phyloP scores from a whole-genome alignment of 2,329 filamentous ascomycete species.

The Rhynchosporium secalis region DNA sequence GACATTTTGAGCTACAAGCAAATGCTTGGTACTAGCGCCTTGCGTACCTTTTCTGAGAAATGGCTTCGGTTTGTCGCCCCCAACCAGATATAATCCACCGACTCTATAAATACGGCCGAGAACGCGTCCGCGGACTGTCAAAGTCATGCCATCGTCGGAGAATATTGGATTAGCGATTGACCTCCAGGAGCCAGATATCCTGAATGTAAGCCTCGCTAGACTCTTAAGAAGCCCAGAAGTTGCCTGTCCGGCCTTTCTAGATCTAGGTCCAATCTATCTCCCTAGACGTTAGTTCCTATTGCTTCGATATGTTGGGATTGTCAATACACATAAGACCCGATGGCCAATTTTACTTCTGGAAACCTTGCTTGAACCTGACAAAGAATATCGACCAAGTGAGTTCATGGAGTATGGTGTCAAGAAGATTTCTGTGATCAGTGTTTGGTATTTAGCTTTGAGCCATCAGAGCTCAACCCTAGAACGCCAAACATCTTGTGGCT shows the following conservation, averaged over 20 bases:
- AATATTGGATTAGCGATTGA: not conserved
- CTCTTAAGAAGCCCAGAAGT: not conserved
- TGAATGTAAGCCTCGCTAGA: conserved; percentile 1
- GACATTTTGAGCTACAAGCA: not conserved
- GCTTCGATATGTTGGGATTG: not conserved
- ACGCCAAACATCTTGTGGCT: conserved; percentile 16
- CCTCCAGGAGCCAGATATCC: conserved; percentile 1
- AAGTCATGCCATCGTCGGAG: not conserved
- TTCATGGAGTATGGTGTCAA: conserved; percentile 6
- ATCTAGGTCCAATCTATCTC: conserved; percentile 1
- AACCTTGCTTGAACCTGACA: not conserved
- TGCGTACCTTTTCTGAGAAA: not conserved
- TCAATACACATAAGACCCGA: conserved; percentile 12
- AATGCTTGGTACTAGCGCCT: not conserved
- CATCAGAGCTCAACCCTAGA: conserved; percentile 13
- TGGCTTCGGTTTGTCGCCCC: not conserved
- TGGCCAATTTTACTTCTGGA: not conserved
- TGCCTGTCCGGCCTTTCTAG: not conserved
- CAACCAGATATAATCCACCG: not conserved
- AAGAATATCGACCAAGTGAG: not conserved
- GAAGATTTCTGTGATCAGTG: conserved; percentile 13
- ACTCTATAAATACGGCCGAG: conserved; percentile 1
- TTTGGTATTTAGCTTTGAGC: conserved; percentile 9
- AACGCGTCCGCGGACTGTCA: conserved; percentile 8
- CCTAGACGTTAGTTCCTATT: conserved; percentile 1